A percentile compares a stretch with the other conserved stretches of the same genome.
These are phyloP conservation scores for Colletotrichum truncatum DNA, from an alignment of 2,329 filamentous ascomycete species.

Conservation along the genomic window DNA sequence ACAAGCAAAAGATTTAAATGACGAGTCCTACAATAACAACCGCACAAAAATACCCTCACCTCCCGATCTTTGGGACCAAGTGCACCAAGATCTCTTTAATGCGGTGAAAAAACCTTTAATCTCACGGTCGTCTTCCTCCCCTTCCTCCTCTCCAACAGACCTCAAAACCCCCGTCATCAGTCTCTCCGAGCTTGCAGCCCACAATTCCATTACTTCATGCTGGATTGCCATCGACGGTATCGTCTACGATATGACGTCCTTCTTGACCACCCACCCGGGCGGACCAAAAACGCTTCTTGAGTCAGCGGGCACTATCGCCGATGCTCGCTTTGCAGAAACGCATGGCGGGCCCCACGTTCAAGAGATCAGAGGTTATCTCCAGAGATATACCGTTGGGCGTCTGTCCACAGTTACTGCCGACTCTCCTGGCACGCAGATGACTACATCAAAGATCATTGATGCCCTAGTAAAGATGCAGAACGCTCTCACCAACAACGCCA, in stretches of 20 bases:
- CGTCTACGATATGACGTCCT: slow-evolving; percentile 94
- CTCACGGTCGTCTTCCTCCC: background rate
- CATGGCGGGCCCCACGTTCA: slow-evolving; percentile 22
- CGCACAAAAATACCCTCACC: background rate
- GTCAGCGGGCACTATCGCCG: slow-evolving; percentile 23
- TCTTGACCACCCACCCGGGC: slow-evolving; percentile 89
- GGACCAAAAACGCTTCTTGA: slow-evolving; percentile 50
- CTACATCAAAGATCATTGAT: background rate
- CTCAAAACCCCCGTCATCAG: background rate
- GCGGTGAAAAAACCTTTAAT: background rate
- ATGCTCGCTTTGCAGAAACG: slow-evolving; percentile 13
- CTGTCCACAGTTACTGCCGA: background rate
- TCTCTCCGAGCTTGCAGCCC: slow-evolving; percentile 8
- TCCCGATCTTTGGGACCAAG: background rate
- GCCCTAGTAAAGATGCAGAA: slow-evolving; percentile 16
- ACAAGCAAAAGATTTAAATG: background rate
- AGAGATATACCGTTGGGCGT: slow-evolving; percentile 2
- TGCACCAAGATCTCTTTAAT: slow-evolving; percentile 23
- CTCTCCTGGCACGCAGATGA: background rate
- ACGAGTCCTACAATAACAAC: background rate
- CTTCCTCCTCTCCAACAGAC: background rate
- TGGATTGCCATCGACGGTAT: slow-evolving; percentile 91
- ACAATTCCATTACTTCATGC: slow-evolving; percentile 22
- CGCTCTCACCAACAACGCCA: slow-evolving; percentile 19
- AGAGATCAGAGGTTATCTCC: slow-evolving; percentile 21